A percentile compares a stretch with the other conserved stretches of the same genome.
Evolutionary conservation across 257 asterid genomes (phyloP).

Genomic region (Forsythia suspensa): DNA sequence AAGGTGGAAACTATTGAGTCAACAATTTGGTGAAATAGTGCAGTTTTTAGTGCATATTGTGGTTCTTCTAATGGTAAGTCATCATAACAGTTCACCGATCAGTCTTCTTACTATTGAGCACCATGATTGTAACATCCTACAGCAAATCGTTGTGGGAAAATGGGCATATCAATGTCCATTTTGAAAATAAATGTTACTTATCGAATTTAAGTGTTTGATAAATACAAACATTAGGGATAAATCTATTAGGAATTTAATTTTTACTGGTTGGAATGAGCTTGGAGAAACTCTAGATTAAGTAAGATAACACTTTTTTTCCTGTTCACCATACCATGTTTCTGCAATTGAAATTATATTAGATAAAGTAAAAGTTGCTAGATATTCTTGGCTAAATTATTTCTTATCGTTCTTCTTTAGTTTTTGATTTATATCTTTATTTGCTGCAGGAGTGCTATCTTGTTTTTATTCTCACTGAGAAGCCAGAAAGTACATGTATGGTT

Average conservation of each 20-base stretch:
- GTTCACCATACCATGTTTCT: neutral
- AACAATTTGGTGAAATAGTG: neutral
- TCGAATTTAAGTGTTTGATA: neutral
- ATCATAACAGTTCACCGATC: neutral
- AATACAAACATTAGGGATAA: neutral
- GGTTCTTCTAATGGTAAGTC: neutral
- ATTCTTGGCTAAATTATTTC: conserved; percentile 1
- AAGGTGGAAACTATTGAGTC: neutral
- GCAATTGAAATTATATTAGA: neutral
- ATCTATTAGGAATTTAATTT: neutral
- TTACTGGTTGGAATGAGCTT: neutral
- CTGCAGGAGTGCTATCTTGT: conserved; percentile 83
- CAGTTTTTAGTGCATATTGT: neutral
- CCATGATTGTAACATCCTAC: neutral
- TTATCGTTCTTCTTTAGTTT: neutral
- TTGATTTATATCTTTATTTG: conserved; percentile 8
- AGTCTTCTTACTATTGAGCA: neutral
- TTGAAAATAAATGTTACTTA: neutral
- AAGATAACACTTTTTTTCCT: neutral
- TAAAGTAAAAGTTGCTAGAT: neutral
- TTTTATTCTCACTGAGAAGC: conserved; percentile 70
- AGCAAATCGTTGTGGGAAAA: neutral
- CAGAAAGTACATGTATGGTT: conserved; percentile 82
- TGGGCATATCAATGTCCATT: neutral
- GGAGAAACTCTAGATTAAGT: neutral